Base-by-base conservation (phyloP, 495 filamentous ascomycete species). In the Amphirosellinia nigrospora region DNA sequence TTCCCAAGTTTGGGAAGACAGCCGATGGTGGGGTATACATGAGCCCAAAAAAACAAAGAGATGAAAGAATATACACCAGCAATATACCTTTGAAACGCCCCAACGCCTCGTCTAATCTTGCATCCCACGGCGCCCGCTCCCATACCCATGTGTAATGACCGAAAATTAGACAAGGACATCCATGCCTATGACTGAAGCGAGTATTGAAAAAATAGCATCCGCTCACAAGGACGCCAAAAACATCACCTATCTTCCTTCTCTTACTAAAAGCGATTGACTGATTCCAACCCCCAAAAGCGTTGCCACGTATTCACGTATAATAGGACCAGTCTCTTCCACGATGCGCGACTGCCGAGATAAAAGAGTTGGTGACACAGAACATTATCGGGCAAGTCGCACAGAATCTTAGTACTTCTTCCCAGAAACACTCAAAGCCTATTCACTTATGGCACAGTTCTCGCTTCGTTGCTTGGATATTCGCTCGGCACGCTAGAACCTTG, bases 401-500 rank as follows among this genome's bases (percentile, higher is more conserved):
- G 19, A 38, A 34, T 36, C 53, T 36, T 13, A 28, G 19, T 43
- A 68, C 30, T 52, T 52, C 28, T 53, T 39, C 23, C n/a, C 53
- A 4, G 39, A 66, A 16, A 26, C 43, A 0, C 45, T 43, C 32
- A 70, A 58, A 39, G 38, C 43, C 19, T 48, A 30, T 34, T 66
- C 61, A 9, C 55, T 48, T n/a, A 19, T 28, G 26, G 21, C 23
- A 19, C 46, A 5, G 60, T 62, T 73, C 75, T 78, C 2, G 71
- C 72, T 28, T 81, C 75, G 1, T 74, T 82, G 50, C 79, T 81
- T 10, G 82, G 80, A 63, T 80, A 82, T 56, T 82, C 82, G 48
- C 74, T 79, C 10, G 81, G 80, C 26, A 70, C 73, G 70, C 77
- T 79, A 10, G 80, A 82, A 30, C 58, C 60, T 36, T 80, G 78